phyloP scores from a whole-genome alignment of 2,329 filamentous ascomycete genomes.

The Monosporascus sp. region DNA sequence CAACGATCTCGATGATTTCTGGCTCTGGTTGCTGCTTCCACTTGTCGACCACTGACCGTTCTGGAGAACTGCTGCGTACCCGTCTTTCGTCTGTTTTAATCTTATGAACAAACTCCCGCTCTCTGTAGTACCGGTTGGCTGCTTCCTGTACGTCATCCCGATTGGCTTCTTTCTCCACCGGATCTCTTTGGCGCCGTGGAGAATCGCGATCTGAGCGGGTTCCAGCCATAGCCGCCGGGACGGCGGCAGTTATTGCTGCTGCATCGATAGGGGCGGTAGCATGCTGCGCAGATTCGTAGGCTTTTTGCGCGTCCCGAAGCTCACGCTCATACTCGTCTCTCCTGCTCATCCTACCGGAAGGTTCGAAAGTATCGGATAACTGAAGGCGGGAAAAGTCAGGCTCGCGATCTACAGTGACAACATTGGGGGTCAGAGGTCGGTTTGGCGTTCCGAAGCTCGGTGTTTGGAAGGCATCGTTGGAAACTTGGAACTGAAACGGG shows the following conservation, averaged over 20 bases:
- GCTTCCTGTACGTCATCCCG: slow-evolving; percentile 53
- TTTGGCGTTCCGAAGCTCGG: slow-evolving; percentile 34
- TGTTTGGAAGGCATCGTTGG: slow-evolving; percentile 46
- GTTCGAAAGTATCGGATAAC: slow-evolving; percentile 18
- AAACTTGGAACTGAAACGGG: slow-evolving; percentile 55
- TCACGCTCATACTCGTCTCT: slow-evolving; percentile 46
- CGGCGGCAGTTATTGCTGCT: slow-evolving; percentile 42
- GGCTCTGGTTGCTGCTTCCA: slow-evolving; percentile 39
- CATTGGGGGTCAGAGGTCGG: slow-evolving; percentile 42
- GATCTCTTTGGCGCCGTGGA: slow-evolving; percentile 31
- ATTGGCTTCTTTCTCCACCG: slow-evolving; percentile 53
- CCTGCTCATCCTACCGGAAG: slow-evolving; percentile 39
- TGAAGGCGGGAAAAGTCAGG: slow-evolving; percentile 39
- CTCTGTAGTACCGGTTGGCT: slow-evolving; percentile 54
- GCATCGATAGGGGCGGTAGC: slow-evolving; percentile 44
- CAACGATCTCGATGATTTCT: slow-evolving; percentile 42
- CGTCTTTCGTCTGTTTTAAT: slow-evolving; percentile 49
- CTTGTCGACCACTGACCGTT: slow-evolving; percentile 51
- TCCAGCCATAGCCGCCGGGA: slow-evolving; percentile 36
- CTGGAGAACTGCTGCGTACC: slow-evolving; percentile 46
- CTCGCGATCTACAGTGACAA: slow-evolving; percentile 50
- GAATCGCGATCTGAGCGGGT: slow-evolving; percentile 24
- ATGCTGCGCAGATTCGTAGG: slow-evolving; percentile 41
- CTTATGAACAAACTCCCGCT: slow-evolving; percentile 47
- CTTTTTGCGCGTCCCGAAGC: slow-evolving; percentile 38